These are phyloP conservation scores for Polytolypa hystricis DNA, from an alignment of 2,329 filamentous ascomycete species.

Conservation along the genomic window DNA sequence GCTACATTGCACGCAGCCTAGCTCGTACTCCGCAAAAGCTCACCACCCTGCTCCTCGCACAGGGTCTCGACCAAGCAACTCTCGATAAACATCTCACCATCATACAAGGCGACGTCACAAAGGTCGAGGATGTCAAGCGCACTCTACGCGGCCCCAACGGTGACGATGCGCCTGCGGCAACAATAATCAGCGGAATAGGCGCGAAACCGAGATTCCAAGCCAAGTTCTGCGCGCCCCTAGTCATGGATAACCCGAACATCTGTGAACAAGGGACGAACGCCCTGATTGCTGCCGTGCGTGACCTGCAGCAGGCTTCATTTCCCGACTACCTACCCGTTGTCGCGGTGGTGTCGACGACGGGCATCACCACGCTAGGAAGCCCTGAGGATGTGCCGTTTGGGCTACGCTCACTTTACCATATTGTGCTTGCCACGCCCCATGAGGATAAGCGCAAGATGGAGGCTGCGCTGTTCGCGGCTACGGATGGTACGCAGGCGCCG, in stretches of 20 bases:
- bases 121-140: slow-evolving; percentile 30
- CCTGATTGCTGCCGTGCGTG: slow-evolving; percentile 14
- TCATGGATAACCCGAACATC: slow-evolving; percentile 17
- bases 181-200: slow-evolving; percentile 37
- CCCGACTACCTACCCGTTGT: slow-evolving; percentile 10
- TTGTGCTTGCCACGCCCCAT: slow-evolving; percentile 18
- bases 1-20: slow-evolving; percentile 37
- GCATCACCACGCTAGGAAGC: slow-evolving; percentile 13
- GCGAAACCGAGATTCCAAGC: slow-evolving; percentile 16
- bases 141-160: slow-evolving; percentile 22
- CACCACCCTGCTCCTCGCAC: slow-evolving; percentile 28
- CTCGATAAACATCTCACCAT: slow-evolving; percentile 36
- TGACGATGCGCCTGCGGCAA: slow-evolving; percentile 25
- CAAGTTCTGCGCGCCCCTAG: slow-evolving; percentile 14
- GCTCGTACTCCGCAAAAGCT: slow-evolving; percentile 42
- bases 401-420: slow-evolving; percentile 14
- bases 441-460: slow-evolving; percentile 16
- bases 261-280: slow-evolving; percentile 15
- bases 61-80: slow-evolving; percentile 26
- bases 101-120: slow-evolving; percentile 37
- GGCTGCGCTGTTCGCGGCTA: slow-evolving; percentile 10
- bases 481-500: slow-evolving; percentile 13
- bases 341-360: slow-evolving; percentile 18
- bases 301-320: slow-evolving; percentile 9
- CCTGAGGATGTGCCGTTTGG: slow-evolving; percentile 10